A percentile compares a stretch with the other conserved stretches of the same genome.
phyloP scores from a whole-genome alignment of 352 stramenopile species.

The Phytophthora idaei region DNA sequence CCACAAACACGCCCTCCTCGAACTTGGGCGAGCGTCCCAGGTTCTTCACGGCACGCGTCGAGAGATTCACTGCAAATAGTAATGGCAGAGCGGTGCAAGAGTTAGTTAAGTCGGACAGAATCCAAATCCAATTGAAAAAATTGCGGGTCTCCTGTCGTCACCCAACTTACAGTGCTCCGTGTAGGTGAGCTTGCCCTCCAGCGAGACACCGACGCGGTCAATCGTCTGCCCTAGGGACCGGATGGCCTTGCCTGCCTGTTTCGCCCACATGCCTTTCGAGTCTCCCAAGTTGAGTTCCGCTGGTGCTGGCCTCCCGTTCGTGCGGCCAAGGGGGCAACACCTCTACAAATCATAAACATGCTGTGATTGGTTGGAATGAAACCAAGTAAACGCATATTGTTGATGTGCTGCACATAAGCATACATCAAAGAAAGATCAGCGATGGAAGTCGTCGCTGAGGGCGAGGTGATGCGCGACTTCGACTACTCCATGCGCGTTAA shows the following conservation, averaged over 20 bases:
- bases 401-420: slow-evolving; percentile 14
- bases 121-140: background rate
- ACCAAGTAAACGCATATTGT: slow-evolving; percentile 14
- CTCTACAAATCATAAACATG: slow-evolving; percentile 18
- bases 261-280: slow-evolving; percentile 62
- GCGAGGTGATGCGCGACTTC: slow-evolving; percentile 56
- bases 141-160: background rate
- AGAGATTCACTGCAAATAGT: slow-evolving; percentile 70
- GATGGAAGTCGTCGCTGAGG: slow-evolving; percentile 14
- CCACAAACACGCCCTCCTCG: slow-evolving; percentile 80
- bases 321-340: slow-evolving; percentile 22
- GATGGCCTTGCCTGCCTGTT: slow-evolving; percentile 83
- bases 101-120: slow-evolving; percentile 11
- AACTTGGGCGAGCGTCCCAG: slow-evolving; percentile 64
- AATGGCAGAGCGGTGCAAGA: background rate
- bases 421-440: background rate
- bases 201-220: slow-evolving; percentile 83
- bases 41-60: slow-evolving; percentile 81
- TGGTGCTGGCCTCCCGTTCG: slow-evolving; percentile 46
- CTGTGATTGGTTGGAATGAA: slow-evolving; percentile 7
- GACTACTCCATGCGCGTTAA: slow-evolving; percentile 78
- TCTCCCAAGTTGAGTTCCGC: slow-evolving; percentile 36
- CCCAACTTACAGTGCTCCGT: slow-evolving; percentile 85
- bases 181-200: slow-evolving; percentile 84
- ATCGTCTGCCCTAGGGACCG: slow-evolving; percentile 85